Evolutionary conservation across 352 stramenopile species (phyloP), one percentile per base, ranked within the genome.

Genomic region (Pythium vanterpoolii): DNA sequence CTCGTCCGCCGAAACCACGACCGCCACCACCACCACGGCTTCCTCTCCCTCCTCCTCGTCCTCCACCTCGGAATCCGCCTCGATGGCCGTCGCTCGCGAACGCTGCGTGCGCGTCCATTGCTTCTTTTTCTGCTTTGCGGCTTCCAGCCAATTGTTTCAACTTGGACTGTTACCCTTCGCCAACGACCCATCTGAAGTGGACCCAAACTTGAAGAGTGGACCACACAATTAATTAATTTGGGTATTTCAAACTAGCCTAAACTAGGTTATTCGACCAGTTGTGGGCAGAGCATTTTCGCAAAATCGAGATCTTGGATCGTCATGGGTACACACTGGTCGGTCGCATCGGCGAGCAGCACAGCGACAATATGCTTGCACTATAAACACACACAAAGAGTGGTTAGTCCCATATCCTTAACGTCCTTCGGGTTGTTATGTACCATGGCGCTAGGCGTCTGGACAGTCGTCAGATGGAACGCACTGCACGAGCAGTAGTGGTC

Each of bases 341-440:
- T 84, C 7, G 77, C 76, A 42, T 87, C 77, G 10, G 77, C 80
- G 24, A 90, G 64, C 54, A 87, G 57, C 47, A 76, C 52, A 31
- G 80, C 80, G 30, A 86, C 68, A 49, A 90, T 87, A 63, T 90
- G 80, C 63, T 90, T 90, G 66, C 80, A 90, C 80, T 90, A 58
- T 18, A 58, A 24, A 21, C 8, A 21, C 5, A 30, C 23, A 7
- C 21, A 21, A 27, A 27, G 1, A 6, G 24, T 16, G 10, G 49
- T 56, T 56, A 56, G 34, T 56, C 31, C 13, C 8, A 9, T 21
- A 34, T 26, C 18, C 42, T 30, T 36, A 19, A 33, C 4, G n/a
- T 18, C 31, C 6, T 36, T 36, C 31, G 31, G 6, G 31, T 6
- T 8, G 4, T 18, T 24, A 48, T 59, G 28, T 71, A 89, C 79